Percentiles rank a stretch among this genome's conserved stretches.
Conservation (phyloP, 169 alveolate species). For the Babesia caballi region DNA sequence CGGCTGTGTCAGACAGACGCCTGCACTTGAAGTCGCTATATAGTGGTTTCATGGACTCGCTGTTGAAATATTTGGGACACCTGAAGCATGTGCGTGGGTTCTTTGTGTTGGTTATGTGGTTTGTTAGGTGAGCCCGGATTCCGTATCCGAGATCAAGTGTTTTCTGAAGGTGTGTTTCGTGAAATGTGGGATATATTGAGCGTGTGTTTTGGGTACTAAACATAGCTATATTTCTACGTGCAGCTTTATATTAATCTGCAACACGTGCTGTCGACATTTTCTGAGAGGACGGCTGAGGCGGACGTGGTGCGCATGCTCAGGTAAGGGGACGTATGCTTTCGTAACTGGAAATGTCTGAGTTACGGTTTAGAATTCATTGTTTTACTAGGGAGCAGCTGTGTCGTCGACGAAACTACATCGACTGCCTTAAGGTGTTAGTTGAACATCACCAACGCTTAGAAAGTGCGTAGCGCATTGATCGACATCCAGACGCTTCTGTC, state of each 20-base stretch:
- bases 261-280: conserved; percentile 61
- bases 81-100: conserved; percentile 43
- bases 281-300: conserved; percentile 59
- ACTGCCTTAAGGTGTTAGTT: conserved; percentile 70
- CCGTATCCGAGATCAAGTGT: conserved; percentile 50
- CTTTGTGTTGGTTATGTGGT: conserved; percentile 2
- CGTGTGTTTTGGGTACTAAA: too few relatives aligned
- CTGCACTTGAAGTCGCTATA: conserved; percentile 65
- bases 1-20: conserved; percentile 28
- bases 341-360: too few relatives aligned
- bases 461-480: conserved; percentile 40
- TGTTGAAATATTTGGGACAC: conserved; percentile 31
- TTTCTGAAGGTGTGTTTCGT: conserved; percentile 46
- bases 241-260: conserved; percentile 70
- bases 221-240: conserved; percentile 1
- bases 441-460: conserved; percentile 2
- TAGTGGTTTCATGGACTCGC: conserved; percentile 63
- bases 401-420: conserved; percentile 69
- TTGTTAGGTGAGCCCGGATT: conserved; percentile 48
- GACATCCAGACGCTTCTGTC: conserved; percentile 4
- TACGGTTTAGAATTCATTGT: too few relatives aligned
- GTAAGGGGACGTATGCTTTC: not conserved
- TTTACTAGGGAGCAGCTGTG: conserved; percentile 60
- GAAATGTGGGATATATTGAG: too few relatives aligned
- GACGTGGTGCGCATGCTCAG: conserved; percentile 43